phyloP scores from a whole-genome alignment of 148 eudicot species.

The Fagopyrum homotropicum region DNA sequence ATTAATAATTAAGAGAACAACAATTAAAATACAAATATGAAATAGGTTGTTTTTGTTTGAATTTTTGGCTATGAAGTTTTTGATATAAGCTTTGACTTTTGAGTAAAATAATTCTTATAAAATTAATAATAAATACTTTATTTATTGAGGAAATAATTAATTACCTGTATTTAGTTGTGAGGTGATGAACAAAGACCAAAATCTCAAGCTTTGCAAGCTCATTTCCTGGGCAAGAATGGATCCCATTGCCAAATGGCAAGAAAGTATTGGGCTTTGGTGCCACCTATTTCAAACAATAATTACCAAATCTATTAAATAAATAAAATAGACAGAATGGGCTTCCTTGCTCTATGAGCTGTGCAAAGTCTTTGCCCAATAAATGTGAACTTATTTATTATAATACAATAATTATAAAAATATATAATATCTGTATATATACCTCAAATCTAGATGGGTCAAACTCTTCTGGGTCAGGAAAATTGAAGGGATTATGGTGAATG shows the following conservation, averaged over 20 bases:
- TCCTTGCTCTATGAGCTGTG: not conserved
- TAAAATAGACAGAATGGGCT: not conserved
- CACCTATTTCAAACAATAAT: conserved; percentile 30
- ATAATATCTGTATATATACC: conserved; percentile 24
- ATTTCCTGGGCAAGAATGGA: conserved; percentile 70
- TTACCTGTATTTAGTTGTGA: conserved; percentile 72
- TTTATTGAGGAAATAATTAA: not conserved
- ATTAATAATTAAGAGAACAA: too few species aligned
- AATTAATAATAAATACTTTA: conserved; percentile 1
- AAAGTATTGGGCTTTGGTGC: conserved; percentile 63
- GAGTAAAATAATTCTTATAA: not conserved
- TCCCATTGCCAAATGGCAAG: conserved; percentile 73
- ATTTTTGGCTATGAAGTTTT: not conserved
- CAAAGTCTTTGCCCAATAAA: not conserved
- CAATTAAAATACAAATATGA: too few species aligned
- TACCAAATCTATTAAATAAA: conserved; percentile 1
- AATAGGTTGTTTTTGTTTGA: too few species aligned
- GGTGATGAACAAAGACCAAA: conserved; percentile 50
- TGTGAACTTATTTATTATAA: not conserved
- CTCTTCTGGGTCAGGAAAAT: conserved; percentile 56
- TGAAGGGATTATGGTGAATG: conserved; percentile 63
- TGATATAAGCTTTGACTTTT: conserved; percentile 14
- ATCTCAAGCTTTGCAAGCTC: conserved; percentile 67
- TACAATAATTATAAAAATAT: not conserved
- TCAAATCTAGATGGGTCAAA: conserved; percentile 81